Conservation (phyloP, 139 green algal species). For the Pycnococcus provasolii region DNA sequence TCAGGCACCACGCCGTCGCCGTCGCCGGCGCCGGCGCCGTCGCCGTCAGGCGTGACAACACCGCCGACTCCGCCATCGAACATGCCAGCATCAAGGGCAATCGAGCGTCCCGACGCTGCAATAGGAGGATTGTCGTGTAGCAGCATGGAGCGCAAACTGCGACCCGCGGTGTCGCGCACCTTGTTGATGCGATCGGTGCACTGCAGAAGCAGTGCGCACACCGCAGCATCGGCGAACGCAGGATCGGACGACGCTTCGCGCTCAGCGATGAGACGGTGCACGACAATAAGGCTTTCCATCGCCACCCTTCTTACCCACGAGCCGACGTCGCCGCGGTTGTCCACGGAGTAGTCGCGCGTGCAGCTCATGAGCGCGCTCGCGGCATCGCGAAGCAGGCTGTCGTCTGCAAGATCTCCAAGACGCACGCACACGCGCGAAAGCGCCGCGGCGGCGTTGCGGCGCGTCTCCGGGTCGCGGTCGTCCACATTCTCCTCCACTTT, state of each 20-base stretch:
- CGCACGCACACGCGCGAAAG: slow-evolving; percentile 34
- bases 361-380: slow-evolving; percentile 41
- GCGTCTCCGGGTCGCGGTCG: slow-evolving; percentile 54
- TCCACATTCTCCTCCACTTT: slow-evolving; percentile 44
- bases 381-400: no score
- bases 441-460: slow-evolving; percentile 49
- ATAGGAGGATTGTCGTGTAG: background rate
- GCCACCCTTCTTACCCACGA: slow-evolving; percentile 82
- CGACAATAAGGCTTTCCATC: slow-evolving; percentile 42
- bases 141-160: background rate
- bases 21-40: background rate
- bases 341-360: slow-evolving; percentile 79
- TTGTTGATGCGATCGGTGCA: slow-evolving; percentile 69
- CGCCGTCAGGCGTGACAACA: slow-evolving; percentile 20
- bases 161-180: slow-evolving; percentile 42
- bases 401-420: slow-evolving; percentile 12
- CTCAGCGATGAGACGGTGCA: slow-evolving; percentile 31
- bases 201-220: slow-evolving; percentile 51
- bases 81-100: no score
- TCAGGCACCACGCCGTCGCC: slow-evolving; percentile 18
- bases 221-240: background rate
- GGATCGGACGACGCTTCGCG: background rate
- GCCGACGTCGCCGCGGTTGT: slow-evolving; percentile 90
- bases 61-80: background rate
- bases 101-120: no score